These are phyloP conservation scores for Zymoseptoria pseudotritici DNA, from an alignment of 2,329 filamentous ascomycete species.

Conservation along the genomic window DNA sequence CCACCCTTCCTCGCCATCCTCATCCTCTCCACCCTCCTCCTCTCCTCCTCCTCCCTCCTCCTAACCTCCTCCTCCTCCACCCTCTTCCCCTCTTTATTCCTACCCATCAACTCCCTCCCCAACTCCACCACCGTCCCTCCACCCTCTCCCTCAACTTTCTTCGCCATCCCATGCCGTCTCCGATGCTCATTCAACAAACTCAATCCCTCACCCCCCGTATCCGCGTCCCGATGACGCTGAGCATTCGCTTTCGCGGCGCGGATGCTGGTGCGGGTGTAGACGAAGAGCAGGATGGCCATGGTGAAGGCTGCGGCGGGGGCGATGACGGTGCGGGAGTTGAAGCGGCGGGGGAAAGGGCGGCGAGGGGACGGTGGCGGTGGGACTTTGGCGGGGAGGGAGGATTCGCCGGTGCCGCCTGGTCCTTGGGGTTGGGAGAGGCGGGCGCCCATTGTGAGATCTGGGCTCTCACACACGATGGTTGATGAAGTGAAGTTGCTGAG, in stretches of 20 bases:
- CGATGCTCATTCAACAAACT: conserved; percentile 45
- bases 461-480: neutral
- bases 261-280: conserved; percentile 59
- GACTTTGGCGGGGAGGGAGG: conserved; percentile 26
- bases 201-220: conserved; percentile 47
- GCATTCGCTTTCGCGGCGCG: conserved; percentile 60
- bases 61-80: conserved; percentile 1
- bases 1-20: neutral
- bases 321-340: conserved; percentile 41
- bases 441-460: conserved; percentile 36
- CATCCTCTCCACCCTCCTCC: neutral
- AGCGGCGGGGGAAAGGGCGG: conserved; percentile 21
- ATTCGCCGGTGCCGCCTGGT: conserved; percentile 37
- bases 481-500: neutral
- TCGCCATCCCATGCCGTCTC: conserved; percentile 45
- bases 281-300: conserved; percentile 53
- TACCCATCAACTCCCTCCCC: conserved; percentile 24
- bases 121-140: conserved; percentile 28
- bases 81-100: conserved; percentile 16
- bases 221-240: conserved; percentile 50
- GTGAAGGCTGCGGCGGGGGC: conserved; percentile 56
- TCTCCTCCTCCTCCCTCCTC: conserved; percentile 1
- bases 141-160: conserved; percentile 37
- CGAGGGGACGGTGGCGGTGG: conserved; percentile 29
- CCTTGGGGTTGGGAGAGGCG: conserved; percentile 39